Evolutionary conservation across 192 early-diverging fungal genomes (phyloP), one percentile per base, ranked within the genome.

Genomic region (Backusella morwellensis): DNA sequence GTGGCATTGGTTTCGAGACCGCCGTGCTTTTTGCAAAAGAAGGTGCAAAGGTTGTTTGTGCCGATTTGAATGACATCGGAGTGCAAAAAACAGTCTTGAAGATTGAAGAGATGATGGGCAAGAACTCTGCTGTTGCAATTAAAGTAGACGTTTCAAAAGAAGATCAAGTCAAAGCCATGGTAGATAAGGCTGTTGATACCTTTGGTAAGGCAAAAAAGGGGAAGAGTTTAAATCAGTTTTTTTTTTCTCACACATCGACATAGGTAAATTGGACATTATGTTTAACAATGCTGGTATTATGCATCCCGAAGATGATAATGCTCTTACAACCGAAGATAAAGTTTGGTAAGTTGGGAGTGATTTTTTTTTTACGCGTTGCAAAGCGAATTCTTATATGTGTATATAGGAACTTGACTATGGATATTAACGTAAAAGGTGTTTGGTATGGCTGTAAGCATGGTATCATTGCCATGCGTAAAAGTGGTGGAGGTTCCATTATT

Each of bases 241-340:
- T n/a, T 54, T 66, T 14, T 35, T n/a, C 66, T 44, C 35, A 47
- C 9, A 17, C 32, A 2, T 40, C 34, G 40, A 19, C 34, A 77
- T 82, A 92, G 92, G 93, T 66, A 91, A 91, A 73, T 80, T 96
- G 69, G 90, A 91, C 75, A 83, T 96, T 35, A 88, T 95, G 77
- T 95, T 96, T 85, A 96, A 96, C 83, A 95, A 94, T 78, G 93
- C 95, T 14, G 95, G 93, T 52, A 94, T 96, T 83, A 95, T 96
- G 93, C 88, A 91, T 69, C 89, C 92, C 54, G 82, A 84, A 47
- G 93, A 95, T 77, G 92, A 95, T 82, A 92, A 94, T 80, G 93
- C 91, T 59, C 66, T 91, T 34, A 93, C 84, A 40, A 95, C 93
- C 41, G 85, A 91, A 5, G 93, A 96, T 77, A 83, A 85, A 26